Evolutionary conservation across 2,329 filamentous ascomycete species (phyloP), one percentile per base, ranked within the genome.

Genomic region (Dactylellina drechsleri): DNA sequence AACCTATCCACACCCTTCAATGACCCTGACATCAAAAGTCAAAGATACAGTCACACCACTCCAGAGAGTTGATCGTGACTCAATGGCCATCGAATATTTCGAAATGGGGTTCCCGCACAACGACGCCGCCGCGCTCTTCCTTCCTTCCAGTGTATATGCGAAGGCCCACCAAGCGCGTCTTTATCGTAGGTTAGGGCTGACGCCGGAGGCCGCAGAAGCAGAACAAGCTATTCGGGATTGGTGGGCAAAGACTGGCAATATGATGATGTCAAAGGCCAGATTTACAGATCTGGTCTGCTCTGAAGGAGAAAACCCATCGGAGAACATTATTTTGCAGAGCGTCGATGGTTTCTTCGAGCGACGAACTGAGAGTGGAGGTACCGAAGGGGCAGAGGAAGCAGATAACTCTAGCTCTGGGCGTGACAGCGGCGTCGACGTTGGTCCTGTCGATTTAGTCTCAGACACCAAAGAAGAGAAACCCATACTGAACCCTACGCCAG

Each of bases 1-100:
- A 31, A 70, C 65, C 13, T 70, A 76, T 26, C 53, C 72, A 2
- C 72, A 76, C 56, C 72, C 72, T 12, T 76, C 72, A 10, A 45
- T 76, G 47, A 52, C 65, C 31, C 31, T 70, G 15, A 57, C 52
- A 18, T 70, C 72, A 28, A 70, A 58, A n/a, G 43, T 64, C 18
- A 64, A 65, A 49, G 72, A 76, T 12, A 65, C 59, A 18, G 62
- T 68, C 20, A 76, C 72, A 43, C 72, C 72, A 15, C 72, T 76
- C 45, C 54, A 65, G 28, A 26, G 65, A 43, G 41, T 26, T 49
- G 72, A 76, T 26, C 65, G 72, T 12, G 72, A 76, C 31, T 64
- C 49, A 43, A 65, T 70, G 72, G 72, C 72, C 12, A 66, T 76
- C 18, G 72, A 76, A 52, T 76, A 76, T 23, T 76, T 76, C 28